Base-by-base conservation (phyloP, 2,329 filamentous ascomycete species). In the Xylaria sp. region DNA sequence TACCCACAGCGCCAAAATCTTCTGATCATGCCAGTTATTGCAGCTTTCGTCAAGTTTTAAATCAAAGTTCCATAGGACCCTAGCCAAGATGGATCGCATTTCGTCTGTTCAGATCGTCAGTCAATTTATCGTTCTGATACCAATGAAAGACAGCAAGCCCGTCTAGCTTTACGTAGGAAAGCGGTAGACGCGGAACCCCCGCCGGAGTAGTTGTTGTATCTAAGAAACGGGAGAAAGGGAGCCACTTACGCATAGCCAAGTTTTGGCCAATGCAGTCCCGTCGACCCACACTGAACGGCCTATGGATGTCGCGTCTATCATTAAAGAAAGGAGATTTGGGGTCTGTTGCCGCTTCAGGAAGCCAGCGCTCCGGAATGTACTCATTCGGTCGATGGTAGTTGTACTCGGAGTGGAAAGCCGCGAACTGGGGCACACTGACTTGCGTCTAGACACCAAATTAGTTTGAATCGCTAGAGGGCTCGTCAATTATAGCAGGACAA, bases 61-160 rank as follows among this genome's bases (percentile, higher is more conserved):
- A n/a, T 72, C 70, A 35, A 71, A 72, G 33, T 71, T 69, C 65
- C 68, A 71, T 9, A 72, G 51, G 4, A 72, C 44, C 23, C 60
- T 69, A 3, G 70, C 68, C 48, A 71, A 63, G 55, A 72, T 72
- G 46, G 70, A 54, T 13, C 69, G 68, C 70, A 72, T 71, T 55
- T 72, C 70, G 38, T 71, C 62, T 62, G n/a, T 55, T 27, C 2
- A 19, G 13, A 51, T 37, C 19, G 19, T 37, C n/a, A 46, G 49
- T 47, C 19, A 40, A n/a, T 38, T n/a, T 17, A 11, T 2, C 7
- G 4, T 38, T 19, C 13, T 38, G 23, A 40, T 8, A 35, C 52
- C 6, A 17, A 27, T 27, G 10, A 27, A 19, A 10, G 4, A n/a
- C 11, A 31, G 13, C 2, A 19, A 10, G 5, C 11, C 15, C 6